Evolutionary conservation across 495 filamentous ascomycete species (phyloP).

Genomic region (Aspergillus homomorphus): DNA sequence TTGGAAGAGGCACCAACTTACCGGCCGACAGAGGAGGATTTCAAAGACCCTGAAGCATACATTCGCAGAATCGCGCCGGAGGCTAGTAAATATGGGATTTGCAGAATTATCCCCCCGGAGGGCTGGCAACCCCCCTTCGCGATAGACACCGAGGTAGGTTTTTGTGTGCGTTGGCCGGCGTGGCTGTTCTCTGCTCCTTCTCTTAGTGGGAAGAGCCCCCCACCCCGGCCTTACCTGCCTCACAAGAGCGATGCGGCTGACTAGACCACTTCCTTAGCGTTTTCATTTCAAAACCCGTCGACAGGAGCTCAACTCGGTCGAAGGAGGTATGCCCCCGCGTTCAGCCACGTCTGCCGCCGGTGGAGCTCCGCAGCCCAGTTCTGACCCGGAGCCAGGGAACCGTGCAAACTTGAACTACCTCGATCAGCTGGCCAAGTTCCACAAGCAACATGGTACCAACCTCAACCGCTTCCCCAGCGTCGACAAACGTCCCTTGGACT

Average conservation of each 20-base stretch:
- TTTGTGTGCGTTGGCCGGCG: not conserved
- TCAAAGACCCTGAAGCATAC: constrained; percentile 88
- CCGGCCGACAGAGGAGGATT: constrained; percentile 87
- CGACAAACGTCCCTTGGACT: constrained; percentile 93
- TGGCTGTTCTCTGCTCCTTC: constrained; percentile 5
- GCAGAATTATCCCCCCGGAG: constrained; percentile 91
- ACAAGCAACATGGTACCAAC: constrained; percentile 93
- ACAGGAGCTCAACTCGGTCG: constrained; percentile 96
- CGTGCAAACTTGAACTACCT: constrained; percentile 95
- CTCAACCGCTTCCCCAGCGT: constrained; percentile 93
- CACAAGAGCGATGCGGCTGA: constrained; percentile 13
- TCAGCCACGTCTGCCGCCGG: constrained; percentile 33
- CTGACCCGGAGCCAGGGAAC: constrained; percentile 61
- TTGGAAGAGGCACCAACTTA: constrained; percentile 90
- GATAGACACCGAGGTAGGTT: constrained; percentile 90
- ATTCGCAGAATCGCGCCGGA: constrained; percentile 86
- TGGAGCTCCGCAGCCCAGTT: constrained; percentile 36
- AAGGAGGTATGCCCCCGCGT: constrained; percentile 77
- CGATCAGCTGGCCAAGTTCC: constrained; percentile 92
- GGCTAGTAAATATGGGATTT: constrained; percentile 80
- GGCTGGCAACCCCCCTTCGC: constrained; percentile 93
- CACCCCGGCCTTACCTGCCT: not conserved
- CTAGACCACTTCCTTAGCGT: constrained; percentile 49
- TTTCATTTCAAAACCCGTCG: constrained; percentile 97
- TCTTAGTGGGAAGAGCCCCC: constrained; percentile 6